Evolutionary conservation across 1,284 basidiomycete genomes (phyloP).

Genomic region (Ganoderma meredithae): DNA sequence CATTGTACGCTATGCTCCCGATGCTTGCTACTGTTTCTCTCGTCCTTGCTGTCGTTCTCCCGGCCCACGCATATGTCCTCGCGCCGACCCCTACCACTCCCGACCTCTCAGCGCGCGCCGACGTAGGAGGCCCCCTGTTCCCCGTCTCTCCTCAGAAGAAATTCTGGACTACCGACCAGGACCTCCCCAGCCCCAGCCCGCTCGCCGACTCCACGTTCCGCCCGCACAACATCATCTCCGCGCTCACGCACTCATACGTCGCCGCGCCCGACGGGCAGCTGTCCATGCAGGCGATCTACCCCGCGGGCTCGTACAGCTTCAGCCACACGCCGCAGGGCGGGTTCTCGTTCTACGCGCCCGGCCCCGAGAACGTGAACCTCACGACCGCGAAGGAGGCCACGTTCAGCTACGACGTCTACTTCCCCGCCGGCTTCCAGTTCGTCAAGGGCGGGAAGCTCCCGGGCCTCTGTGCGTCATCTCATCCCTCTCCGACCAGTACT

Average conservation of each 20-base stretch:
- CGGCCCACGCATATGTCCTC: constrained; percentile 12
- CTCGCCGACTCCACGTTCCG: constrained; percentile 55
- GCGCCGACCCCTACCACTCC: constrained; percentile 8
- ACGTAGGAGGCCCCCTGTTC: constrained; percentile 46
- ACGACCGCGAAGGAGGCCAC: constrained; percentile 56
- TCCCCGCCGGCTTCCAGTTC: constrained; percentile 58
- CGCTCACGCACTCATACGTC: constrained; percentile 50
- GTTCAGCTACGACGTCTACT: constrained; percentile 67
- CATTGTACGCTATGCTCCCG: constrained; percentile 16
- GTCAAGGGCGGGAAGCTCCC: constrained; percentile 43
- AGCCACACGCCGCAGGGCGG: constrained; percentile 55
- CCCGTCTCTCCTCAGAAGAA: constrained; percentile 45
- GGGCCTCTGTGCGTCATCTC: constrained; percentile 40
- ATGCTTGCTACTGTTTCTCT: constrained; percentile 16
- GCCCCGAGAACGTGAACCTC: constrained; percentile 52
- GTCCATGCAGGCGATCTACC: constrained; percentile 63
- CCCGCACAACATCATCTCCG: constrained; percentile 46
- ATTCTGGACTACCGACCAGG: constrained; percentile 52
- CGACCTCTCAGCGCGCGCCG: constrained; percentile 21
- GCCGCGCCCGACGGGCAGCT: constrained; percentile 54
- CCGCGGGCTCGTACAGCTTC: constrained; percentile 64
- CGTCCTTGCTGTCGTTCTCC: constrained; percentile 16
- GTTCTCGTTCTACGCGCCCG: constrained; percentile 63
- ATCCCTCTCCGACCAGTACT: no score
- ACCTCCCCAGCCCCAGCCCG: constrained; percentile 43